These are phyloP conservation scores for Lepidium aucheri DNA, from an alignment of 345 rosid species.

Conservation along the genomic window DNA sequence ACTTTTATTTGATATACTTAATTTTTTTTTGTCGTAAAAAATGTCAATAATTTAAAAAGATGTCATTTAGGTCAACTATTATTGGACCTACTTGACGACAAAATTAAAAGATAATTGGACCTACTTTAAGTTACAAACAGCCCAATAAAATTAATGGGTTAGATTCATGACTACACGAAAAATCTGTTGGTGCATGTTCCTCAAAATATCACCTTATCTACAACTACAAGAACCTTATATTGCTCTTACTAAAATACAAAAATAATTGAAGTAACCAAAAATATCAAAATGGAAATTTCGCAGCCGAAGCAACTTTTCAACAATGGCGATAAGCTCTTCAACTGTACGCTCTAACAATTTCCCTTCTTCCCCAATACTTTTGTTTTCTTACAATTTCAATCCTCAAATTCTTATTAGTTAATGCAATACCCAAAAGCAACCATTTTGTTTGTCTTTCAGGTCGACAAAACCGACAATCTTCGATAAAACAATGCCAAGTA, in stretches of 20 bases:
- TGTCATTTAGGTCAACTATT: no score
- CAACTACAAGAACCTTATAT: slow-evolving; percentile 8
- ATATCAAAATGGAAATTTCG: slow-evolving; percentile 16
- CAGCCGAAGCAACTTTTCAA: slow-evolving; percentile 20
- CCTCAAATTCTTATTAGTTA: background rate
- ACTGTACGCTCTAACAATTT: slow-evolving; percentile 31
- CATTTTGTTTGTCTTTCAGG: background rate
- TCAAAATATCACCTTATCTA: slow-evolving; percentile 15
- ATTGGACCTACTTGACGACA: no score
- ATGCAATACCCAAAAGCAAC: no score
- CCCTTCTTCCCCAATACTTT: background rate
- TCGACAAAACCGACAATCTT: background rate
- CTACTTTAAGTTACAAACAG: background rate
- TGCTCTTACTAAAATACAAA: slow-evolving; percentile 13
- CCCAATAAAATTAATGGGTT: slow-evolving; percentile 1
- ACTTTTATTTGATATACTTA: no score
- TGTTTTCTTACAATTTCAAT: background rate
- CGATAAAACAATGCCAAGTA: background rate
- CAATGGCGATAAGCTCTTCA: slow-evolving; percentile 10
- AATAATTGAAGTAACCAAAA: background rate
- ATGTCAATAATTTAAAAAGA: no score
- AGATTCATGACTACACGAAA: background rate
- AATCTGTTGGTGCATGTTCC: slow-evolving; percentile 8
- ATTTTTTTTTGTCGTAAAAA: no score
- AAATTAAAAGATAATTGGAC: background rate